Evolutionary conservation across 2,329 filamentous ascomycete species (phyloP), one percentile per base, ranked within the genome.

Genomic region (Aspergillus sp.): DNA sequence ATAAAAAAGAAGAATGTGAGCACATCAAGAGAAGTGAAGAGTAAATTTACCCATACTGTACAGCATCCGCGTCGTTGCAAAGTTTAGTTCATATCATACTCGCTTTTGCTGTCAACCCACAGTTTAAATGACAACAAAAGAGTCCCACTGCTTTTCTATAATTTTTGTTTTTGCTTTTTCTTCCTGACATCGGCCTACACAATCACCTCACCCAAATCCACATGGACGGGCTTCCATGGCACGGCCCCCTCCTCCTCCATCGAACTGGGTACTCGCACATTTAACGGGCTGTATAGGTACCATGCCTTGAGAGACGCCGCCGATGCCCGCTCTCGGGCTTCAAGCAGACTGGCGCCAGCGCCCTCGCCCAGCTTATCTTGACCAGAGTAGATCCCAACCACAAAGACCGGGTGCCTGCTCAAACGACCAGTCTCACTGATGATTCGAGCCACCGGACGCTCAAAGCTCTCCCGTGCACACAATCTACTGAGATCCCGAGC

Each of bases 381-480:
- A 44, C 91, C 93, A 56, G 86, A 94, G 73, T 86, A 98, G 51
- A 98, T 90, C 48, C 91, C 93, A 9, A 98, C 90, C 29, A 96
- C 82, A 61, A 85, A 97, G 10, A 98, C 93, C 10, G 93, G 91
- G 49, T 86, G 86, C 65, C 86, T 81, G 59, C 86, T 93, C 56
- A 79, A 68, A 48, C 93, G 82, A 64, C 93, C 93, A 3, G 93
- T 97, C 74, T 98, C 93, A 58, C 83, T 88, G 57, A 95, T 78
- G 45, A 98, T 79, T 48, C 90, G 81, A 10, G 93, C 93, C 28
- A 96, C 79, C 1, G 93, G 93, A 6, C 81, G 67, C 57, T 94
- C 87, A 68, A 97, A 97, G 53, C 86, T 84, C 73, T 98, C 93
- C 50, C 93, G 78, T 4, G 82, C 83, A 71, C 93, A 98, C 39